Percentiles rank a stretch among this genome's conserved stretches.
phyloP scores from a whole-genome alignment of 495 filamentous ascomycete genomes.

The Penicillium riverlandense region DNA sequence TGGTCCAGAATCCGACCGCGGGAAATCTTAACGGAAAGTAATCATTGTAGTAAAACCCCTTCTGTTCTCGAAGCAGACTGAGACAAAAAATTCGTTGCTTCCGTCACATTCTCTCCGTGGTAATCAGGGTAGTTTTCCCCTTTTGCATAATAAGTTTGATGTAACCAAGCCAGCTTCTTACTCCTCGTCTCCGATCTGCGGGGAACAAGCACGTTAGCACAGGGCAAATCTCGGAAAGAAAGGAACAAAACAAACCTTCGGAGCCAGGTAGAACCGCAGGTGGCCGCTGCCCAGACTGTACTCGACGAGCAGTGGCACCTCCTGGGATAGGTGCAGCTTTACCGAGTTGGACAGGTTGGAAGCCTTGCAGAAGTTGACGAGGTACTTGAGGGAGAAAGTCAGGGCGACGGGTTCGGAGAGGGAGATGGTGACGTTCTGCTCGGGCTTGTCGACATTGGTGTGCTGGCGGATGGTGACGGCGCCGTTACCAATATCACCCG shows the following conservation, averaged over 20 bases:
- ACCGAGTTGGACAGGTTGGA: constrained; percentile 74
- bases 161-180: constrained; percentile 31
- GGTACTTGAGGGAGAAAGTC: constrained; percentile 98
- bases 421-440: constrained; percentile 77
- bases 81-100: constrained; percentile 23
- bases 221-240: not conserved
- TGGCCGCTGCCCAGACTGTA: constrained; percentile 83
- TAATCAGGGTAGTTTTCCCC: constrained; percentile 17
- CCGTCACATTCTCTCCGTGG: constrained; percentile 25
- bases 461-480: constrained; percentile 86
- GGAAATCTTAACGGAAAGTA: not conserved
- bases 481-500: constrained; percentile 92
- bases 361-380: constrained; percentile 99
- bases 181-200: constrained; percentile 86
- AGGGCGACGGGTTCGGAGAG: constrained; percentile 88
- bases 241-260: constrained; percentile 64
- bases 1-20: not conserved
- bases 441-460: constrained; percentile 85
- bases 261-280: constrained; percentile 93
- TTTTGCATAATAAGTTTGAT: constrained; percentile 9
- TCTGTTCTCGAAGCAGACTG: constrained; percentile 6
- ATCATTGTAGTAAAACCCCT: not conserved
- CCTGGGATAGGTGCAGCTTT: constrained; percentile 86
- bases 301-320: constrained; percentile 94
- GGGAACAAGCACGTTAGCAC: constrained; percentile 2